Conservation (phyloP, 441 rosid species). For the Cnidoscolus chayamansa region DNA sequence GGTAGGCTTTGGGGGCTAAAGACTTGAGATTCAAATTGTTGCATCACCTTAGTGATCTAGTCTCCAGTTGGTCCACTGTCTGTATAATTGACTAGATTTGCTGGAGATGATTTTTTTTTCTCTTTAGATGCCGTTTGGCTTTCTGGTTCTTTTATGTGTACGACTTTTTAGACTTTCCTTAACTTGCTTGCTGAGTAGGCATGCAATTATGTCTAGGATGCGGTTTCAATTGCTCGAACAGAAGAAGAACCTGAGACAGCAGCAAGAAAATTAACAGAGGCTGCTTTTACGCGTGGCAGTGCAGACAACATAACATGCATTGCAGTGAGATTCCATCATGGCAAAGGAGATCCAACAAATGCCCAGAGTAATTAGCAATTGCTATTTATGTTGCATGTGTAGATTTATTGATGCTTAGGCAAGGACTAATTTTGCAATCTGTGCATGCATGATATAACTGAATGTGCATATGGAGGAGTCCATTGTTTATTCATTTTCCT, state of each 20-base stretch:
- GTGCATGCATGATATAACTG: slow-evolving; percentile 28
- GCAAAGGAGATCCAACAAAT: slow-evolving; percentile 34
- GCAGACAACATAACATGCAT: slow-evolving; percentile 97
- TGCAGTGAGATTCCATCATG: slow-evolving; percentile 74
- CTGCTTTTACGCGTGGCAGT: slow-evolving; percentile 83
- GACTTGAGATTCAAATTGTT: neutral
- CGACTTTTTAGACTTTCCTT: neutral
- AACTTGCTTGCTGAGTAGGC: neutral
- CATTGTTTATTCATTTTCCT: slow-evolving; percentile 41
- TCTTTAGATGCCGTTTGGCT: too few species aligned
- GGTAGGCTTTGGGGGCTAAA: neutral
- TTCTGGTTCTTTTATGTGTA: too few species aligned
- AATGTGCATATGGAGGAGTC: slow-evolving; percentile 29
- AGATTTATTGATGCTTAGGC: slow-evolving; percentile 14
- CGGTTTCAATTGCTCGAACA: slow-evolving; percentile 59
- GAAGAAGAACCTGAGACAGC: slow-evolving; percentile 87
- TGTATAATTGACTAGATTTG: neutral
- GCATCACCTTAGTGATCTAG: neutral
- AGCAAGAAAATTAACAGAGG: slow-evolving; percentile 78
- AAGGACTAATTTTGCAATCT: slow-evolving; percentile 16
- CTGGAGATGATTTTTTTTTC: neutral
- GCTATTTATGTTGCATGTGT: slow-evolving; percentile 20
- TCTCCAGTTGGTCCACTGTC: neutral
- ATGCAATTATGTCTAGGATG: slow-evolving; percentile 53
- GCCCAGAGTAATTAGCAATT: slow-evolving; percentile 26